Conservation (phyloP, 176 grass and related monocot genomes). For the Musa acuminata region DNA sequence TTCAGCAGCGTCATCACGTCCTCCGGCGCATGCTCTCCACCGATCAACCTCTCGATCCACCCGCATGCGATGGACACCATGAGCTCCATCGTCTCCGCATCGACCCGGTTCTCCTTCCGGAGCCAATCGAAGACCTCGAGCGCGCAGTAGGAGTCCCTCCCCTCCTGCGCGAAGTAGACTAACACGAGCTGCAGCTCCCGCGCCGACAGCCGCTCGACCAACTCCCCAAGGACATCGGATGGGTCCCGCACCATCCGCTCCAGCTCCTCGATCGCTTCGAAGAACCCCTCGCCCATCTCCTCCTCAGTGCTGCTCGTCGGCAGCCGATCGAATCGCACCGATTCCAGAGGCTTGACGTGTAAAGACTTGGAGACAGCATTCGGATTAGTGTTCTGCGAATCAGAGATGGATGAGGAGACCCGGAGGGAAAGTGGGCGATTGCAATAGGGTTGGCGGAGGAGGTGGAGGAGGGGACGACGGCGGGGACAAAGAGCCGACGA, state of each 20-base stretch:
- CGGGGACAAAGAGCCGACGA: background rate
- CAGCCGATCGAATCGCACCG: constrained; percentile 38
- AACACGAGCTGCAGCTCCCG: constrained; percentile 84
- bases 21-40: constrained; percentile 39
- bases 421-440: background rate
- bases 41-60: constrained; percentile 81
- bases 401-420: background rate
- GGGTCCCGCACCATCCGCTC: constrained; percentile 54
- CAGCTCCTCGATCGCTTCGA: constrained; percentile 66
- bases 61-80: constrained; percentile 92
- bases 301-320: constrained; percentile 25
- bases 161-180: constrained; percentile 94
- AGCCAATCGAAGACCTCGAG: constrained; percentile 99
- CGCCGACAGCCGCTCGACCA: constrained; percentile 60
- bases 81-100: constrained; percentile 96
- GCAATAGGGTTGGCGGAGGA: background rate
- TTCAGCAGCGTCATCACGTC: constrained; percentile 67
- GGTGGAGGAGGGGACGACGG: background rate
- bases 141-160: constrained; percentile 87
- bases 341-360: constrained; percentile 2
- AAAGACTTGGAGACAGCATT: background rate
- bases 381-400: background rate
- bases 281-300: constrained; percentile 40
- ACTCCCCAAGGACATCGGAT: constrained; percentile 35
- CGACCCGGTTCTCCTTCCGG: constrained; percentile 78